Conservation (phyloP, 805 yeast genomes). For the Cyberlindnera maritima region DNA sequence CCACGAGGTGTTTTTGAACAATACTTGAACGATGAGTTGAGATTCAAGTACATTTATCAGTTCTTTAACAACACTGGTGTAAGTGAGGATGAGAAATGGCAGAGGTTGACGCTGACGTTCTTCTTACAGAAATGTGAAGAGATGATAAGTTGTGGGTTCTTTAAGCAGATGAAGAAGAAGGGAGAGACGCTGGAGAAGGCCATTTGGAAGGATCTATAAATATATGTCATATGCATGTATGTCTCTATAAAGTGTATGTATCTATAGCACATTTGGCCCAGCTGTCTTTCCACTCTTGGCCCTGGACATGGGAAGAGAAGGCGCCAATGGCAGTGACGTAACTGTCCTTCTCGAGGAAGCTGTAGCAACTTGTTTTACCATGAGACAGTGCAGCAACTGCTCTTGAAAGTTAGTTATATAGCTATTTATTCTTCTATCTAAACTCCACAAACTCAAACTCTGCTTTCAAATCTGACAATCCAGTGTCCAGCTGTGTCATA, state of each 20-base stretch:
- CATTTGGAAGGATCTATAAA: slow-evolving; percentile 56
- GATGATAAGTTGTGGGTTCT: slow-evolving; percentile 63
- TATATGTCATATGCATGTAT: no score
- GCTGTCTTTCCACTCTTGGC: no score
- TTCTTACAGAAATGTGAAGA: slow-evolving; percentile 75
- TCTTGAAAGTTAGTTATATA: no score
- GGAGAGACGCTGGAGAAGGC: slow-evolving; percentile 68
- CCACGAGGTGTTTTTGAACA: slow-evolving; percentile 18
- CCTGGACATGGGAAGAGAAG: no score
- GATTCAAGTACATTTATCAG: slow-evolving; percentile 28
- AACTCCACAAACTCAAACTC: background rate
- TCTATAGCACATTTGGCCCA: no score
- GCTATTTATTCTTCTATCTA: no score
- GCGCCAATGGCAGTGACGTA: no score
- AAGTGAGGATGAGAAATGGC: slow-evolving; percentile 50
- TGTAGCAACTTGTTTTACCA: no score
- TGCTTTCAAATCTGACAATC: background rate
- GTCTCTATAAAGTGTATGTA: no score
- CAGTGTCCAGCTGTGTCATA: slow-evolving; percentile 25
- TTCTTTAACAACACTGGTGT: slow-evolving; percentile 28
- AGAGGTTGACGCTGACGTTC: slow-evolving; percentile 61
- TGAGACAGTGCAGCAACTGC: no score
- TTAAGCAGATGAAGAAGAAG: slow-evolving; percentile 53
- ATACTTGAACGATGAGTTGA: slow-evolving; percentile 24
- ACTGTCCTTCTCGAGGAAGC: no score